Percentiles rank a stretch among this genome's conserved stretches.
Conservation (phyloP, 768 basidiomycete genomes). For the Russula virescens region DNA sequence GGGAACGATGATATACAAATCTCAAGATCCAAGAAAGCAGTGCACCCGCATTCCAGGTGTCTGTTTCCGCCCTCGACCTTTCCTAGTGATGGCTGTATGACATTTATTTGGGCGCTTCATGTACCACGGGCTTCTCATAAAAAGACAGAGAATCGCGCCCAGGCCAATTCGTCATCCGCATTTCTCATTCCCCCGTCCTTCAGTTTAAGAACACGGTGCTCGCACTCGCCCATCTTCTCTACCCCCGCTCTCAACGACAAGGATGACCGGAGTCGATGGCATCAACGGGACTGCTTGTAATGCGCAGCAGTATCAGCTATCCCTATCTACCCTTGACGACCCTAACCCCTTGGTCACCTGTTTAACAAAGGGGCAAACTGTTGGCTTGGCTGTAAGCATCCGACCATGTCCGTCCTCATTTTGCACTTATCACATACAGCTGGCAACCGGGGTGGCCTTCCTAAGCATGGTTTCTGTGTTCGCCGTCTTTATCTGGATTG, state of each 20-base stretch:
- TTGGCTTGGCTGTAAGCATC: no score
- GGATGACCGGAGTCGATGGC: background rate
- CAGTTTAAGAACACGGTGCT: background rate
- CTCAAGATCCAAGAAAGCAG: no score
- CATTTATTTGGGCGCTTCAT: no score
- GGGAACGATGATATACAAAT: no score
- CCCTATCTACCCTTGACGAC: background rate
- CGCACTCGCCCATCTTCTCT: no score
- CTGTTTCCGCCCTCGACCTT: no score
- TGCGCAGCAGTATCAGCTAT: background rate
- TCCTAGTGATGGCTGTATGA: no score
- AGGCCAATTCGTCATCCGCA: no score
- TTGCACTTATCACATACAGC: slow-evolving; percentile 23
- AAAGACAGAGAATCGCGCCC: no score
- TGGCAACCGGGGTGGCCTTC: slow-evolving; percentile 31
- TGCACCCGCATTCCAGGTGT: no score
- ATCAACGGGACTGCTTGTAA: background rate
- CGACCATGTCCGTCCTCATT: slow-evolving; percentile 24
- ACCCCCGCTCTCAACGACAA: background rate
- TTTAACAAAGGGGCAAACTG: slow-evolving; percentile 31
- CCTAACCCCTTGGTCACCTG: slow-evolving; percentile 16
- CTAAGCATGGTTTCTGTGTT: background rate
- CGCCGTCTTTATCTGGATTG: background rate
- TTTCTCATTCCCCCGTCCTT: background rate
- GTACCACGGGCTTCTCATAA: no score